Conservation (phyloP, 2,329 filamentous ascomycete genomes). For the Ophiostoma pallidulum region DNA sequence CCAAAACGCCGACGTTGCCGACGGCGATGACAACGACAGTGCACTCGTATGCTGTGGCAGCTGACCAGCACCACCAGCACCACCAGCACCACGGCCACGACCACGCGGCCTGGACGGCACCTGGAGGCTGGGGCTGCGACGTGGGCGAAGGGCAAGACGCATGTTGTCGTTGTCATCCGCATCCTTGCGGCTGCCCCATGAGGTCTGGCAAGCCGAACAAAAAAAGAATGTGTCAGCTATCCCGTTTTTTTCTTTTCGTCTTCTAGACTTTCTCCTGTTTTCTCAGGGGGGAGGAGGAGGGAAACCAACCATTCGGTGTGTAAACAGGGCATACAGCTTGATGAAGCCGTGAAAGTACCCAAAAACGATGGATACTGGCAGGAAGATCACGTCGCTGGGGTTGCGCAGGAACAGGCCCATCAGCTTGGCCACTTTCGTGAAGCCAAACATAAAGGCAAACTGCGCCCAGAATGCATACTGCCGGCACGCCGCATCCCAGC, state of each 20-base stretch:
- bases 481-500: conserved; percentile 47
- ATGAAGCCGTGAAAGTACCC: conserved; percentile 89
- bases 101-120: conserved; percentile 32
- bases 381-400: conserved; percentile 67
- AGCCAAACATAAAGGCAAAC: conserved; percentile 63
- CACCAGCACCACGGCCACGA: no score
- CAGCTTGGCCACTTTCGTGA: conserved; percentile 87
- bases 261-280: no score
- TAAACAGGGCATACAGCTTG: conserved; percentile 80
- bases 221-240: conserved; percentile 4
- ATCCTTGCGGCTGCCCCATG: conserved; percentile 89
- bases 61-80: no score
- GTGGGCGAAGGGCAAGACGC: conserved; percentile 14
- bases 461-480: conserved; percentile 51
- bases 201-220: conserved; percentile 70
- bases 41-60: no score
- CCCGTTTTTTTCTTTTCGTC: not conserved
- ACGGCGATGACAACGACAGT: no score
- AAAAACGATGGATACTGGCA: conserved; percentile 81
- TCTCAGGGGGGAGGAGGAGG: not conserved
- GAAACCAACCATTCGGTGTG: conserved; percentile 60
- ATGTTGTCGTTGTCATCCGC: conserved; percentile 67
- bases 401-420: conserved; percentile 78
- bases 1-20: no score
- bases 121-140: conserved; percentile 25